phyloP scores from a whole-genome alignment of 108 stramenopile genomes.

The Seminavis robusta region DNA sequence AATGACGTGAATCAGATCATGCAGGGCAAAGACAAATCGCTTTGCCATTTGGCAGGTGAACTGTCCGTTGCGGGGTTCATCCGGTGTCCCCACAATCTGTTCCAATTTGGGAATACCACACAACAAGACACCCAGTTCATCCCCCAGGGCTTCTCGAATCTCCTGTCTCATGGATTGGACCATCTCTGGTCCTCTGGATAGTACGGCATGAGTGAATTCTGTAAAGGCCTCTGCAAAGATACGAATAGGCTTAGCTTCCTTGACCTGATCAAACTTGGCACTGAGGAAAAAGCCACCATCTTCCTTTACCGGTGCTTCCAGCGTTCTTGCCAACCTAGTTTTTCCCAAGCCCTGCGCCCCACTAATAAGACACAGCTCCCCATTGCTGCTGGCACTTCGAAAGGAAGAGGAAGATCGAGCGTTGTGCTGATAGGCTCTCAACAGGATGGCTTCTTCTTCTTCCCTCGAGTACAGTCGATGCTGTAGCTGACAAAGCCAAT shows the following conservation, averaged over 20 bases:
- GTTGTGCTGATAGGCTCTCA: not conserved
- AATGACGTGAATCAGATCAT: conserved; percentile 7
- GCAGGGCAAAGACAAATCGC: conserved; percentile 5
- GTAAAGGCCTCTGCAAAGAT: not conserved
- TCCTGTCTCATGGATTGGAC: conserved; percentile 10
- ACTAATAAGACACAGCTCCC: not conserved
- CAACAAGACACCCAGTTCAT: conserved; percentile 15
- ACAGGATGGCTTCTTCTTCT: not conserved
- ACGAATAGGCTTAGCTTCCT: not conserved
- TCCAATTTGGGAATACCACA: conserved; percentile 28
- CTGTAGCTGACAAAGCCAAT: too few relatives aligned
- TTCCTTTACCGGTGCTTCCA: not conserved
- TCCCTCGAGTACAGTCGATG: not conserved
- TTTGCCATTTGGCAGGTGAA: conserved; percentile 2
- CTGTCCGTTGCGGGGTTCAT: conserved; percentile 16
- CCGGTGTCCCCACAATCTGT: conserved; percentile 15
- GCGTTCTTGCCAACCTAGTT: conserved; percentile 4
- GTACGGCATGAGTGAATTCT: not conserved
- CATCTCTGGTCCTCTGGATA: conserved; percentile 3
- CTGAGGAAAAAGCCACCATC: conserved; percentile 5
- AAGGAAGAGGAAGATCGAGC: too few relatives aligned
- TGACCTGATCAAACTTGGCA: conserved; percentile 12
- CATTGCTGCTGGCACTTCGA: too few relatives aligned
- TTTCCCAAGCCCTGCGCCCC: conserved; percentile 15
- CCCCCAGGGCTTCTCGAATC: conserved; percentile 11